These are phyloP conservation scores for Daldinia concentrica DNA, from an alignment of 495 filamentous ascomycete species.

Conservation along the genomic window DNA sequence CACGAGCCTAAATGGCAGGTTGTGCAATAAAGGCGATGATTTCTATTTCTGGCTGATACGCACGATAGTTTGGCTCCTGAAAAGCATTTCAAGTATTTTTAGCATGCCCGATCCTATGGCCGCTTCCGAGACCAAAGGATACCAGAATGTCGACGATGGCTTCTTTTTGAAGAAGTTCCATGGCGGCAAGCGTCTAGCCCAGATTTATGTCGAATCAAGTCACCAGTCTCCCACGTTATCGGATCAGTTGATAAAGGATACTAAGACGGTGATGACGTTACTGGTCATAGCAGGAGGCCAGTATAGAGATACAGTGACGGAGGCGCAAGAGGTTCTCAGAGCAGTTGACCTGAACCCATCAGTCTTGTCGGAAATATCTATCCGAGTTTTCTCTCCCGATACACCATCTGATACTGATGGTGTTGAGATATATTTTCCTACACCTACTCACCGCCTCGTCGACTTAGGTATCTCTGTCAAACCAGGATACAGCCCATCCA, in stretches of 20 bases:
- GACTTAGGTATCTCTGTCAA: slow-evolving; percentile 1
- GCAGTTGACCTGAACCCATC: slow-evolving; percentile 4
- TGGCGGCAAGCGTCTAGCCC: slow-evolving; percentile 41
- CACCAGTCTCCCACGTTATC: slow-evolving; percentile 23
- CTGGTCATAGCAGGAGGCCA: slow-evolving; percentile 18
- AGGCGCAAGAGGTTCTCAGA: slow-evolving; percentile 24
- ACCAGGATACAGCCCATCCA: slow-evolving; percentile 3
- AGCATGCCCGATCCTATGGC: slow-evolving; percentile 13
- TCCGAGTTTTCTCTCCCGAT: slow-evolving; percentile 8
- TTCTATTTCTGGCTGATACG: slow-evolving; percentile 33
- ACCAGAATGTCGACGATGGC: slow-evolving; percentile 32
- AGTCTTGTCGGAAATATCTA: slow-evolving; percentile 23
- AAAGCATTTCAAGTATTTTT: slow-evolving; percentile 26
- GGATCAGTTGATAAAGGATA: slow-evolving; percentile 29
- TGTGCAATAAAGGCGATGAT: slow-evolving; percentile 40
- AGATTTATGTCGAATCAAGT: slow-evolving; percentile 39
- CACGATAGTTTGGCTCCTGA: slow-evolving; percentile 20
- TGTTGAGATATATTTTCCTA: slow-evolving; percentile 9
- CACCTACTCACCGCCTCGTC: background rate
- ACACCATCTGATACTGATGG: background rate
- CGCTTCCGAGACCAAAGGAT: slow-evolving; percentile 32
- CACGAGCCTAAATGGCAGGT: slow-evolving; percentile 41
- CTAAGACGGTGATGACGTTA: slow-evolving; percentile 30
- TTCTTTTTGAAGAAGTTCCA: slow-evolving; percentile 37
- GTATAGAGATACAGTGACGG: background rate